phyloP scores from a whole-genome alignment of 345 rosid genomes.

The Populus ilicifolia region DNA sequence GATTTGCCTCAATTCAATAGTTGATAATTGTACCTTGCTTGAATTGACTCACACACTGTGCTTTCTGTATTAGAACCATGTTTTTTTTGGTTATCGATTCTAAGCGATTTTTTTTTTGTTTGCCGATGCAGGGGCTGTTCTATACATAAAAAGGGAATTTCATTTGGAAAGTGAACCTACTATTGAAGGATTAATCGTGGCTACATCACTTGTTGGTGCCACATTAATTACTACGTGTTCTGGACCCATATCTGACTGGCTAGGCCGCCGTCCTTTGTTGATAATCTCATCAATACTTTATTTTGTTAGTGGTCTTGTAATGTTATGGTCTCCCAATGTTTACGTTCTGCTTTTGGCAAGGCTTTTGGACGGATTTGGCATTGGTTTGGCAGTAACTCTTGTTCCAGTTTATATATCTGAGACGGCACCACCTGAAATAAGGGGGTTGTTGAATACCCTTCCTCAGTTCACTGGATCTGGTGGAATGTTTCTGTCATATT shows the following conservation, averaged over 20 bases:
- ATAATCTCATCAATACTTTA: constrained; percentile 73
- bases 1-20: not conserved
- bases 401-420: constrained; percentile 93
- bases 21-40: not conserved
- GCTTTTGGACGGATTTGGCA: constrained; percentile 88
- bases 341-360: constrained; percentile 76
- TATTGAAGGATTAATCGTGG: constrained; percentile 81
- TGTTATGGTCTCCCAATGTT: constrained; percentile 96
- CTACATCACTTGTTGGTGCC: constrained; percentile 95
- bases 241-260: constrained; percentile 72
- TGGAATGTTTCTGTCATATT: constrained; percentile 87
- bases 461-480: constrained; percentile 93
- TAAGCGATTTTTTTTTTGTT: not conserved
- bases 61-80: not conserved
- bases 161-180: constrained; percentile 65
- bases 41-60: not conserved
- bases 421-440: constrained; percentile 93
- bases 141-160: constrained; percentile 86
- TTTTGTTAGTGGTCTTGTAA: constrained; percentile 66
- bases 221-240: constrained; percentile 79
- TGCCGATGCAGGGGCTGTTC: constrained; percentile 62
- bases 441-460: constrained; percentile 81
- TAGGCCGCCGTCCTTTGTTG: constrained; percentile 90
- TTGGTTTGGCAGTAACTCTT: constrained; percentile 84
- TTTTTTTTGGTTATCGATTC: not conserved